A percentile compares a stretch with the other conserved stretches of the same genome.
Evolutionary conservation across 495 filamentous ascomycete genomes (phyloP).

Genomic region (Penicillium pulvis): DNA sequence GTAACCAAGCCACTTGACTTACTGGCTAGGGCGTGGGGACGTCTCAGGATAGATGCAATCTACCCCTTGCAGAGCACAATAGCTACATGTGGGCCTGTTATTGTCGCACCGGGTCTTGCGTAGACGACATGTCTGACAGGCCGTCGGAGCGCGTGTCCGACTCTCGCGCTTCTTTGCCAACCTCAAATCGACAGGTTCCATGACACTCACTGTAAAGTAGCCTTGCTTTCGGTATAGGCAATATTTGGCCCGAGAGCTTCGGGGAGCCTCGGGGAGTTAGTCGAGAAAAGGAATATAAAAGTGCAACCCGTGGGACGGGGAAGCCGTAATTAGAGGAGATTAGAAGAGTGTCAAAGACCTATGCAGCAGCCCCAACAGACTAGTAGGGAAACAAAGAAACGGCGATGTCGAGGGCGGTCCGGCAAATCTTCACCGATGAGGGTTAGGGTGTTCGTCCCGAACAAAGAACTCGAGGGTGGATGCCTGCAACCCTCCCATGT

Average conservation of each 20-base stretch:
- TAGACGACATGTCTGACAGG: conserved; percentile 32
- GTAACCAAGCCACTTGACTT: conserved; percentile 17
- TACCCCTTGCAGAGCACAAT: conserved; percentile 27
- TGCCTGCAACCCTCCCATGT: background rate
- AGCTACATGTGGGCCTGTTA: conserved; percentile 30
- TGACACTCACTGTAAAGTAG: conserved; percentile 3
- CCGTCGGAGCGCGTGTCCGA: conserved; percentile 32
- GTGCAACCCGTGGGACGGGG: conserved; percentile 13
- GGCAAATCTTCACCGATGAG: conserved; percentile 10
- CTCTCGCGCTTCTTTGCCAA: conserved; percentile 27
- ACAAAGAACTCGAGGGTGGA: conserved; percentile 10
- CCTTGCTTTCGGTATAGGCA: background rate
- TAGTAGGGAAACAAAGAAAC: conserved; percentile 22
- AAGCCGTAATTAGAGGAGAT: conserved; percentile 13
- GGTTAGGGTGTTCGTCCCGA: conserved; percentile 1
- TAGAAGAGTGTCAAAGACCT: background rate
- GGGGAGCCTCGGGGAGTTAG: conserved; percentile 26
- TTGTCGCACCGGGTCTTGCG: conserved; percentile 37
- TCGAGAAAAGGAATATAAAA: conserved; percentile 9
- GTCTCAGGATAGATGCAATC: conserved; percentile 32
- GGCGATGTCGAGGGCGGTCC: conserved; percentile 1
- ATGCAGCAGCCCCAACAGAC: background rate
- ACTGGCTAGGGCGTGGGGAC: conserved; percentile 25
- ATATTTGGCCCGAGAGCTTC: background rate
- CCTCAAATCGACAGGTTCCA: conserved; percentile 22